Evolutionary conservation across 768 basidiomycete species (phyloP), one percentile per base, ranked within the genome.

Genomic region (Galerina marginata): DNA sequence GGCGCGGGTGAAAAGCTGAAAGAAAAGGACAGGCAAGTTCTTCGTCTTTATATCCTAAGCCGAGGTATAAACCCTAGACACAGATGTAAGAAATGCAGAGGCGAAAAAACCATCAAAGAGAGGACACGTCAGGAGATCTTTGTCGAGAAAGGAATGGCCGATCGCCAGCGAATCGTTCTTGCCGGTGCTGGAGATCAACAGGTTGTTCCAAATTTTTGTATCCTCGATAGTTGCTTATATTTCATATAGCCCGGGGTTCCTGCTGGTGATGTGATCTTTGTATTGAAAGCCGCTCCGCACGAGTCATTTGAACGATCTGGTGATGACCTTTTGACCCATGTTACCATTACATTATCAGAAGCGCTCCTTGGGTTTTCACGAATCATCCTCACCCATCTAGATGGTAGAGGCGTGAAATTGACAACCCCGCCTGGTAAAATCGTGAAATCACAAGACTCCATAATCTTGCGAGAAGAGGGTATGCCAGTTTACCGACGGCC

Each of bases 31-130:
- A 79, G 88, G 93, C 93, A 64, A 16, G 83, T 68, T 45, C 14
- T 49, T 58, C 6, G 15, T 57, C 47, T 37, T 39, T 52, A 11
- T 9, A 42, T 49, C 14, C 6, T 25, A 7, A 14, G 6, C 42
- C 6, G 4, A 6, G 20, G 39, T 9, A 56, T 9, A 33, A 4
- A 23, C 33, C 11, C 12, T 4, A 40, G 4, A 6, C 15, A 7
- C 29, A 96, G 95, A 65, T 98, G 96, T 77, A 98, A 96, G 76
- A 96, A 93, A 71, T 99, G 96, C 76, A 95, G 95, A 68, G 96
- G 95, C 4, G 83, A 85, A 54, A 90, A 89, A 72, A 90, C 87
- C 0, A 83, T 91, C 45, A 88, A 90, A 63, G 94, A 96, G 71
- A 97, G 95, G 80, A 92, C 89, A 47, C 87, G 92, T 50, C 88